Evolutionary conservation across 2,329 filamentous ascomycete species (phyloP), one percentile per base, ranked within the genome.

Genomic region (Xylaria sp.): DNA sequence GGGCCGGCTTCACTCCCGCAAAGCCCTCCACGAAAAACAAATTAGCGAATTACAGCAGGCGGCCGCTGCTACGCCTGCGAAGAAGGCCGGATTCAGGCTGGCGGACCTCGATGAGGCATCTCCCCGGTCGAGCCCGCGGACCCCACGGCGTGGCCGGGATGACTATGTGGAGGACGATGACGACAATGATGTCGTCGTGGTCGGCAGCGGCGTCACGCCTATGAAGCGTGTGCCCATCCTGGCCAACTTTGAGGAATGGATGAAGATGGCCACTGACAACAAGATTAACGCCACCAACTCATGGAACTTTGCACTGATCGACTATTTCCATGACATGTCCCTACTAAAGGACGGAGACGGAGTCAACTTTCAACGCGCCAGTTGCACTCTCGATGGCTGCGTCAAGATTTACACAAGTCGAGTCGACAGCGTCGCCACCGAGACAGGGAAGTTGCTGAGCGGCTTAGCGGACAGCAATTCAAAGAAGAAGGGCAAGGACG

Each of bases 201-300:
- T 88, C 66, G 91, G 92, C 36, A 89, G 85, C 70, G 93, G 91
- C 43, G 91, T 97, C 62, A 97, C 96, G 67, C 96, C 95, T 62
- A 95, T 97, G 91, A 97, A 97, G 86, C 92, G 94, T 69, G 93
- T 97, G 32, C 96, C 96, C 0, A 92, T 99, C 74, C 85, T 99
- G 63, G 96, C 96, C 76, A 99, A 99, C 81, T 99, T 98, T 76
- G 96, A 99, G 80, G 96, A 99, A 79, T 98, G 95, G 96, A 98
- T 99, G 94, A 99, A 98, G 86, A 97, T 99, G 94, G 96, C 96
- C 2, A 98, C 96, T 18, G 96, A 99, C 83, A 99, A 99, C 83
- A 96, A 96, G 81, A 99, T 99, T 85, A 99, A 98, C 79, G 95
- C 96, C 57, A 90, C 91, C 67, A 99, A 99, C 80, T 97, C 94